Evolutionary conservation across 2,329 filamentous ascomycete species (phyloP).

Genomic region (Grosmannia serpens): DNA sequence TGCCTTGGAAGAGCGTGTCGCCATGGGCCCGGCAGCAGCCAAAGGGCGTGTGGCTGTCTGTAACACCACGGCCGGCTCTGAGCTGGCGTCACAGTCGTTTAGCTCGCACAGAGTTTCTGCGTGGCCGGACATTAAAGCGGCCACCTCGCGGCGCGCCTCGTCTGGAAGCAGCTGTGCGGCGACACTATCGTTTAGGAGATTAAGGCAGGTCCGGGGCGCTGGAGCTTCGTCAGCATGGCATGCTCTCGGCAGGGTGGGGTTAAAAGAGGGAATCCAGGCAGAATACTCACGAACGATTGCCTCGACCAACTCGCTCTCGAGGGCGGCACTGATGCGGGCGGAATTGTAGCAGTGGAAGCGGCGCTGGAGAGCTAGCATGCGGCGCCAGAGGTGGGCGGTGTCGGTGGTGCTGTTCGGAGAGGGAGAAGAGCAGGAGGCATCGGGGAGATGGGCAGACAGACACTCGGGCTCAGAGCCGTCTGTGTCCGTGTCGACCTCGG

Average conservation of each 20-base stretch:
- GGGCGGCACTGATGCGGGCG: constrained; percentile 29
- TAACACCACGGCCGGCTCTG: not conserved
- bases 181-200: constrained; percentile 21
- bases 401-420: constrained; percentile 14
- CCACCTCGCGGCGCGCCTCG: constrained; percentile 15
- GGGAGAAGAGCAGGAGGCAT: not conserved
- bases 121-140: constrained; percentile 11
- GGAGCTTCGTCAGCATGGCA: not conserved
- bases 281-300: constrained; percentile 23
- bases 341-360: constrained; percentile 32
- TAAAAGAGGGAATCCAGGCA: not conserved
- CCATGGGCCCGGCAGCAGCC: not conserved
- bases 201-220: constrained; percentile 20
- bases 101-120: not conserved
- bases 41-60: not conserved
- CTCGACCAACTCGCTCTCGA: constrained; percentile 24
- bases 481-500: not conserved
- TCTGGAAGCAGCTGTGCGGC: constrained; percentile 12
- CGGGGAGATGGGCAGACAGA: not conserved
- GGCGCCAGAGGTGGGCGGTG: constrained; percentile 26
- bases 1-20: not conserved
- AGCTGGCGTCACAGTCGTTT: not conserved
- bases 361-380: constrained; percentile 30
- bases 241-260: not conserved
- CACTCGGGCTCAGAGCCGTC: not conserved